Evolutionary conservation across 371 early-diverging fungal genomes (phyloP), one percentile per base, ranked within the genome.

Genomic region (Rhizomucor pusillus): DNA sequence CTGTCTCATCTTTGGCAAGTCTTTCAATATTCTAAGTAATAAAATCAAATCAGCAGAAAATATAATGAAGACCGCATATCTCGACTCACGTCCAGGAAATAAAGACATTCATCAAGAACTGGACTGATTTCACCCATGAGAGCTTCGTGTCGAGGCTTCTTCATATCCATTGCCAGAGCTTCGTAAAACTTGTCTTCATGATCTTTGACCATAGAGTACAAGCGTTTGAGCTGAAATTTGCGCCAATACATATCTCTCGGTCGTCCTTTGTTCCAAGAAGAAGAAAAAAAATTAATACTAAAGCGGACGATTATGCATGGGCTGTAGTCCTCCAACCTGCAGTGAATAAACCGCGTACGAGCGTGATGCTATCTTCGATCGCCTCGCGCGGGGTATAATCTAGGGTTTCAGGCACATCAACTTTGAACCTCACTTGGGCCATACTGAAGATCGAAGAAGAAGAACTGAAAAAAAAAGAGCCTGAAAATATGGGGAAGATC

Each of bases 121-220:
- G 77, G 77, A 3, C 77, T 81, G 49, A 88, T 68, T 50, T 92
- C 94, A 52, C 80, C 90, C 29, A 67, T 63, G 10, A 81, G 44
- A 18, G 80, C 62, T 49, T 81, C 72, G 43, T 71, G 60, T 54
- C 84, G 83, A 54, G 78, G 71, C 60, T 85, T 83, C 59, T 63
- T 69, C 73, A 90, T 60, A 68, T 93, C 95, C 52, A 75, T 66
- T 59, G 62, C 49, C 36, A 90, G 50, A 22, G 91, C 90, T 1
- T 81, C 81, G 35, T 56, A 50, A 41, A 93, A 40, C 9, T 55
- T 61, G 3, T 79, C 79, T 60, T 84, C 75, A 65, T 93, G 85
- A 23, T 91, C 86, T 22, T 75, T 70, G 35, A 92, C 29, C 33
- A 91, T 59, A 11, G 70, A 56, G 62, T 85, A 82, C 3, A 94